Evolutionary conservation across 805 yeast species (phyloP), one percentile per base, ranked within the genome.

Genomic region (Brettanomyces nanus): DNA sequence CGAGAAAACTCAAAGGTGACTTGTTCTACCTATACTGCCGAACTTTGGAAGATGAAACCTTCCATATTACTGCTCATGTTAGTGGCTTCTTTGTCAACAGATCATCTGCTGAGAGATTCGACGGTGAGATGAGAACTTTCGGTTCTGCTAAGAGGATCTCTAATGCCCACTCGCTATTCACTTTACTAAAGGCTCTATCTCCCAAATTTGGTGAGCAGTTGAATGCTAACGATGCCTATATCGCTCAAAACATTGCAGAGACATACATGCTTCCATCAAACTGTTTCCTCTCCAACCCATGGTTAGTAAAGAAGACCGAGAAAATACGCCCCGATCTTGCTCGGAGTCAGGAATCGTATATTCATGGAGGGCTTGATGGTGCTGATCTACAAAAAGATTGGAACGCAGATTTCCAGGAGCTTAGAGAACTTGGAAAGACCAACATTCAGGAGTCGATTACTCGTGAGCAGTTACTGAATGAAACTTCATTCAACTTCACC

Each of bases 391-490:
- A 63, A 30, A 80, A 80, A 51, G 95, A 90, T 51, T 89, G 94
- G 84, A 87, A 87, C 57, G 95, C 83, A 47, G 97, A 92, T 49
- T 77, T 77, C 53, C 97, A 92, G 65, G 69, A 85, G 3, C 69
- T 85, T 34, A 74, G 77, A 45, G 96, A 87, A 46, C 68, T 86
- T 44, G 77, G 86, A 23, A 65, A 68, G 26, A 53, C 66, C 2
- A 58, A 72, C 19, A 59, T 85, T 38, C 40, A 44, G 7, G 87
- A 84, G 44, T 72, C 89, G 44, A 67, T 86, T 35, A 62, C 79
- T 33, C 73, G 89, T 48, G 98, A 92, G 54, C 76, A 80, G 47
- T 60, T 86, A 37, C 63, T 86, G 41, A 76, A 77, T 55, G 81
- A 80, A 53, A 70, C 80, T 19, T 69, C 82, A 33, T 76, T 71